A percentile compares a stretch with the other conserved stretches of the same genome.
phyloP scores from a whole-genome alignment of 192 early-diverging fungal genomes.

The Linnemannia hyalina region DNA sequence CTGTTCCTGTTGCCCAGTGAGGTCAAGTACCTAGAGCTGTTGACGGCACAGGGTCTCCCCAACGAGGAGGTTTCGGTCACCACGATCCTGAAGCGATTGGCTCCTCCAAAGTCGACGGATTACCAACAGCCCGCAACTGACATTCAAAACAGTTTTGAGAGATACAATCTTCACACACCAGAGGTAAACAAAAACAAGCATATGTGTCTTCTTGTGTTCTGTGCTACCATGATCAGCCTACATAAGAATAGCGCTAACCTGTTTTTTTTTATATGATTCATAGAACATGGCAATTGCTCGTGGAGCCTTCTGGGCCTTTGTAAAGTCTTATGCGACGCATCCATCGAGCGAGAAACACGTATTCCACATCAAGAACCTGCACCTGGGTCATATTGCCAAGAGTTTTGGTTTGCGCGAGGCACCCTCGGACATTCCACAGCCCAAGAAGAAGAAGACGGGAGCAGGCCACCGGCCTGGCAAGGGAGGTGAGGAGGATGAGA shows the following conservation, averaged over 20 bases:
- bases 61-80: slow-evolving; percentile 67
- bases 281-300: slow-evolving; percentile 76
- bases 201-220: slow-evolving; percentile 20
- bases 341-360: slow-evolving; percentile 85
- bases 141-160: slow-evolving; percentile 73
- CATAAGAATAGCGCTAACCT: slow-evolving; percentile 28
- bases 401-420: slow-evolving; percentile 96
- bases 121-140: slow-evolving; percentile 65
- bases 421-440: slow-evolving; percentile 75
- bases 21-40: slow-evolving; percentile 75
- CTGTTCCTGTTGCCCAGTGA: slow-evolving; percentile 94
- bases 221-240: neutral
- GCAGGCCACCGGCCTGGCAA: slow-evolving; percentile 13
- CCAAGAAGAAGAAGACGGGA: slow-evolving; percentile 52
- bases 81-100: slow-evolving; percentile 68
- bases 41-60: slow-evolving; percentile 74
- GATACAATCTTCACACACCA: slow-evolving; percentile 73
- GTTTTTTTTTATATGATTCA: slow-evolving; percentile 14
- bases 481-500: slow-evolving; percentile 30
- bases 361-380: slow-evolving; percentile 95
- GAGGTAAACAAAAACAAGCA: slow-evolving; percentile 59
- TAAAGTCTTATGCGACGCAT: slow-evolving; percentile 97
- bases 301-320: slow-evolving; percentile 87
- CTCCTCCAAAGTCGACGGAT: slow-evolving; percentile 66
- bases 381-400: slow-evolving; percentile 97